Evolutionary conservation across 2,329 filamentous ascomycete species (phyloP).

Genomic region (Emmonsiellopsis sp.): DNA sequence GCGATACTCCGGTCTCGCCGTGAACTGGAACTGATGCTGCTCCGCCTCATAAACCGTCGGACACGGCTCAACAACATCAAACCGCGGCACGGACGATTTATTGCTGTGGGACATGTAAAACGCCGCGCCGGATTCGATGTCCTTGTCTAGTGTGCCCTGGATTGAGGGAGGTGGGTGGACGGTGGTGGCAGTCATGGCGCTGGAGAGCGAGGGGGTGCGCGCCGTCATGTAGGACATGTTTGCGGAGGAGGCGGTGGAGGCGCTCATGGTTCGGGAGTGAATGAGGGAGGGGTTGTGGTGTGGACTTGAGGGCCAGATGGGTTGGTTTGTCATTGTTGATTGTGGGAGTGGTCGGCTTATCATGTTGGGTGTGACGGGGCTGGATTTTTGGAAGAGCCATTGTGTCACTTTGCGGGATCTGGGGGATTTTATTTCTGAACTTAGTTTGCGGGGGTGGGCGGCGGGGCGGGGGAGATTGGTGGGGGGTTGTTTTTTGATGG

Average conservation of each 20-base stretch:
- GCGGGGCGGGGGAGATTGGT: not conserved
- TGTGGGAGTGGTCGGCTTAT: conserved; percentile 3
- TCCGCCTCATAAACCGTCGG: conserved; percentile 20
- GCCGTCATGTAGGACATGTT: conserved; percentile 18
- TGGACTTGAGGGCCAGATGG: not conserved
- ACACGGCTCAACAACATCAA: conserved; percentile 7
- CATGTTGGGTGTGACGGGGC: too few relatives aligned
- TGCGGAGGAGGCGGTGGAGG: conserved; percentile 25
- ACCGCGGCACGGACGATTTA: conserved; percentile 5
- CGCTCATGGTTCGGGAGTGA: conserved; percentile 25
- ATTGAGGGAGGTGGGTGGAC: conserved; percentile 10
- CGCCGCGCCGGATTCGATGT: conserved; percentile 9
- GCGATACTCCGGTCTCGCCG: not conserved
- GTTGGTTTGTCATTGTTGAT: conserved; percentile 14
- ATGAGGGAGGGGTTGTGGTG: conserved; percentile 1
- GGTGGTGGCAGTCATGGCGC: conserved; percentile 15
- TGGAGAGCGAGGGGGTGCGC: conserved; percentile 23
- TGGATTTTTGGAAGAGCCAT: conserved; percentile 20
- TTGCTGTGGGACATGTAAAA: conserved; percentile 6
- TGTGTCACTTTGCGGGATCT: conserved; percentile 22
- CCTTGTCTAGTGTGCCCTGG: conserved; percentile 13
- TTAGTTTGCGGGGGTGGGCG: conserved; percentile 6
- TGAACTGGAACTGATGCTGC: conserved; percentile 9
- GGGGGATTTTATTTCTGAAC: conserved; percentile 11
- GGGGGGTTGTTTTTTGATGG: not conserved